phyloP scores from a whole-genome alignment of 257 asterid genomes.

The Nicotiana otophora region DNA sequence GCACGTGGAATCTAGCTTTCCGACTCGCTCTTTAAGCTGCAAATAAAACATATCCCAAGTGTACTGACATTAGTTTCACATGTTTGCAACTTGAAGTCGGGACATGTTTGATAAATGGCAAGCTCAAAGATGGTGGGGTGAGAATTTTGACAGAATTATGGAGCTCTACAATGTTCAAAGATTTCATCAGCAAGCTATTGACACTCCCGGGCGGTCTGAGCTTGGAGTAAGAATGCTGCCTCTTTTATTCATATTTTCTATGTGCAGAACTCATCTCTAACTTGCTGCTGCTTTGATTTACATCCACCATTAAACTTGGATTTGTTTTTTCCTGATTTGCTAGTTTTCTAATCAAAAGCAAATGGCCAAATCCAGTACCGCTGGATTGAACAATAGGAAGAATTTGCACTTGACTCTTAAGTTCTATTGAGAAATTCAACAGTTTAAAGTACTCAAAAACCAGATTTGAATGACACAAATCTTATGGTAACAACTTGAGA shows the following conservation, averaged over 20 bases:
- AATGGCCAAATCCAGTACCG: background rate
- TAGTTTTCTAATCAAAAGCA: background rate
- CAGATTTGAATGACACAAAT: background rate
- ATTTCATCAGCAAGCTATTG: constrained; percentile 69
- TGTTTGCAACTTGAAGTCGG: constrained; percentile 45
- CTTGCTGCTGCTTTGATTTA: background rate
- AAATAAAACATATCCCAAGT: background rate
- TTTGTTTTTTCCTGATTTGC: background rate
- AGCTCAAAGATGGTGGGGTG: constrained; percentile 96
- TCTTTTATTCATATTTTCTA: background rate
- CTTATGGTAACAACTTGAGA: background rate
- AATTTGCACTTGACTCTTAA: background rate
- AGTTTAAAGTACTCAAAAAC: background rate
- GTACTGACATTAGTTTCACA: background rate
- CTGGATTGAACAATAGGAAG: background rate
- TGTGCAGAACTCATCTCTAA: background rate
- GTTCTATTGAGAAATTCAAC: background rate
- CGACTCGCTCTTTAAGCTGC: background rate
- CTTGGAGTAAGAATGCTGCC: constrained; percentile 51
- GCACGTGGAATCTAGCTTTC: background rate
- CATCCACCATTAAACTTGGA: background rate
- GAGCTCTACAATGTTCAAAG: constrained; percentile 86
- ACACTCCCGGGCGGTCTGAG: constrained; percentile 81
- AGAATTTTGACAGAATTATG: constrained; percentile 75
- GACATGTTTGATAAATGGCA: constrained; percentile 83